Evolutionary conservation across 106 monocot genomes (phyloP), one percentile per base, ranked within the genome.

Genomic region (Posidonia australis): DNA sequence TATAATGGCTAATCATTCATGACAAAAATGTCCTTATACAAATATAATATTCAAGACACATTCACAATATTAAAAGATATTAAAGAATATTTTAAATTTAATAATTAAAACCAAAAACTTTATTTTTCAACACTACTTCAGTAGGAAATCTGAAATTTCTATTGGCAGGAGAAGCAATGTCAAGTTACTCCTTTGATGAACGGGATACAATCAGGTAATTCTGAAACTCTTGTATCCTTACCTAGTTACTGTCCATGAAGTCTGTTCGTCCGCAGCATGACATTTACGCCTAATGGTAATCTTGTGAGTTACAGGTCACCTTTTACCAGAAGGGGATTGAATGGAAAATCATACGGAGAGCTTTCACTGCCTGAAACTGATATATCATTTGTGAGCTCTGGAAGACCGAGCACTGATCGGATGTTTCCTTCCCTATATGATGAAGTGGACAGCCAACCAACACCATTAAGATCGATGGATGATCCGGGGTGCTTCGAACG

Each of bases 351-450:
- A 10, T 74, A 66, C 28, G 41, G 60, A 21, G 82, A 82, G 24
- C 14, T 57, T 36, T 62, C 55, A 13, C 7, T 63, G 48, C 29
- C 57, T 13, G 85, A 85, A 13, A 69, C 63, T 0, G 87, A 92
- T 63, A 76, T 82, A 53, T 82, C 92, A 5, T 87, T 78, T 41
- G 81, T 87, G 21, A 87, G 87, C 68, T 62, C 70, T 5, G 77
- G 81, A 18, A 81, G 92, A 46, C 79, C 84, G 12, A 92, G 87
- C 60, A 41, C 62, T 3, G 86, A 87, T 12, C 66, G 73, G 17
- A 51, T 47, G 21, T 72, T 68, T 16, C 60, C 74, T 5, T 66
- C 74, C 20, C 25, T 66, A 3, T 67, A 31, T 27, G 54, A 60
- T 16, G 47, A 60, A 58, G 19, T 62, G n/a, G 43, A 46, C n/a